Conservation (phyloP, 148 eudicot genomes). For the Rhododendron griersonianum region DNA sequence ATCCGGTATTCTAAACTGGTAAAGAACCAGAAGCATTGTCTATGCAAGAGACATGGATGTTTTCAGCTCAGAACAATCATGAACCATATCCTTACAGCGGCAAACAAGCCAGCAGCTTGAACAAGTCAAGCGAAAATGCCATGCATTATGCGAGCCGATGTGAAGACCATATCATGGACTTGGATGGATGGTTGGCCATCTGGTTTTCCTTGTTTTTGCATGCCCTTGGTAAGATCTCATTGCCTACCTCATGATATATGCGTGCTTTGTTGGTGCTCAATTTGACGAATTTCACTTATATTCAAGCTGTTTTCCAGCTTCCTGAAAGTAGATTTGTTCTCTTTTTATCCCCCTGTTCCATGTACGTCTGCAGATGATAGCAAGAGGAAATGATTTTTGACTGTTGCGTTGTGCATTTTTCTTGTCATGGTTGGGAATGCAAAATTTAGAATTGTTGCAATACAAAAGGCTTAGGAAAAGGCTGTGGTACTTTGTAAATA, state of each 20-base stretch:
- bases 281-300: not conserved
- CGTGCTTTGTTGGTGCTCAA: not conserved
- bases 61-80: not conserved
- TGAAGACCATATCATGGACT: not conserved
- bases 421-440: not conserved
- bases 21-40: not conserved
- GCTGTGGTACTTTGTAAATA: not conserved
- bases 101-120: not conserved
- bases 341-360: not conserved
- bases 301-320: not conserved
- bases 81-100: no score
- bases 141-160: not conserved
- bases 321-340: not conserved
- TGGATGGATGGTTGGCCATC: not conserved
- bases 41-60: not conserved
- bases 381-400: not conserved
- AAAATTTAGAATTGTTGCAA: not conserved
- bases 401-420: not conserved
- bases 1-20: not conserved
- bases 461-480: no score
- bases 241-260: not conserved
- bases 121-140: not conserved
- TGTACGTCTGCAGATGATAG: not conserved
- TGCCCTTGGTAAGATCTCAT: conserved; percentile 2
- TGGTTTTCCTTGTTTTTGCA: not conserved